Percentiles rank a stretch among this genome's conserved stretches.
Conservation (phyloP, 768 basidiomycete species). For the Boletus rubescentipes region DNA sequence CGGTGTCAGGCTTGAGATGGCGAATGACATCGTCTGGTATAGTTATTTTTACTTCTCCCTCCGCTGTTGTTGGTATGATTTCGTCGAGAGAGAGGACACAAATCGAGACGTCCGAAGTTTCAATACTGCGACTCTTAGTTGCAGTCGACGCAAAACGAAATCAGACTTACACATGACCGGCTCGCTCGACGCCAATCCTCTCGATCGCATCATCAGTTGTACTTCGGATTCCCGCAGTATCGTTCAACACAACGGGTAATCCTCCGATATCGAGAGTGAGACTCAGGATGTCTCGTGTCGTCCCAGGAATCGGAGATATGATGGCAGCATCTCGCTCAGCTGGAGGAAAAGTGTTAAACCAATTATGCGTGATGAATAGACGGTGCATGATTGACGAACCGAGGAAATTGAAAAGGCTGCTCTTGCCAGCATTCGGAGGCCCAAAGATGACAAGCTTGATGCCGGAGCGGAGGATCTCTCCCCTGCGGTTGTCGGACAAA, state of each 20-base stretch:
- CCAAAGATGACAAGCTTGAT: conserved; percentile 87
- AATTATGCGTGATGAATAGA: too few relatives aligned
- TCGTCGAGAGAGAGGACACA: conserved; percentile 77
- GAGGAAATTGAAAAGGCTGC: conserved; percentile 81
- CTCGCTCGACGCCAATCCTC: conserved; percentile 77
- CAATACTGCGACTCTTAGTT: conserved; percentile 47
- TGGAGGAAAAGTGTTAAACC: conserved; percentile 27
- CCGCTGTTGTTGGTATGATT: conserved; percentile 14
- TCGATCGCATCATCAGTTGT: conserved; percentile 70
- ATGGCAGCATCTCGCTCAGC: conserved; percentile 89
- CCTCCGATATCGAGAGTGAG: conserved; percentile 88
- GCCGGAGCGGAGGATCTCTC: conserved; percentile 82
- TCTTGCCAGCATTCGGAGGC: conserved; percentile 94
- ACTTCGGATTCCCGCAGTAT: conserved; percentile 81
- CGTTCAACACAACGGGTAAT: conserved; percentile 74
- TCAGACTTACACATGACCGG: conserved; percentile 57
- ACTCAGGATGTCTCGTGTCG: conserved; percentile 85
- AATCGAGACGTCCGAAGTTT: conserved; percentile 67
- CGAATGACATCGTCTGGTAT: conserved; percentile 49
- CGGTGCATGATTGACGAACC: conserved; percentile 40
- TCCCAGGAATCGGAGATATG: conserved; percentile 84
- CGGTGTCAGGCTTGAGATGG: conserved; percentile 56
- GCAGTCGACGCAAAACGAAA: not conserved
- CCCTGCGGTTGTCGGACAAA: conserved; percentile 69
- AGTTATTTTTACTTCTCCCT: conserved; percentile 14